These are phyloP conservation scores for Mortierella sp. DNA, from an alignment of 371 early-diverging fungal species.

Conservation along the genomic window DNA sequence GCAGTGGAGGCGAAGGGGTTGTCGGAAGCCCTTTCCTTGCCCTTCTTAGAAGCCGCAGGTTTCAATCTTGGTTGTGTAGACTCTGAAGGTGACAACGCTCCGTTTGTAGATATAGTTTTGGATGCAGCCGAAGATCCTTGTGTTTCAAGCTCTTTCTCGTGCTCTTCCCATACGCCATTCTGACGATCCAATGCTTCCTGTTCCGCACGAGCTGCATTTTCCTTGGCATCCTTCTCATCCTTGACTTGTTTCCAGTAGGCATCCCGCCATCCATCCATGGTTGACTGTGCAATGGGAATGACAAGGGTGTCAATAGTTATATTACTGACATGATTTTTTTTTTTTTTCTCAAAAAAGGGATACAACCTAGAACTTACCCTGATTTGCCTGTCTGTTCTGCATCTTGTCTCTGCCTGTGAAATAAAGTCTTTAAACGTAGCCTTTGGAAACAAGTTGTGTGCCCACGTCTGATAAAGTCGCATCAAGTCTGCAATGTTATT, in stretches of 20 bases:
- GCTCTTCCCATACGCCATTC: conserved; percentile 28
- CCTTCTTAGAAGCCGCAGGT: conserved; percentile 24
- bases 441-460: conserved; percentile 49
- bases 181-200: conserved; percentile 11
- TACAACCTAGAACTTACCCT: conserved; percentile 20
- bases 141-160: conserved; percentile 7
- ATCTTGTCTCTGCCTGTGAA: conserved; percentile 28
- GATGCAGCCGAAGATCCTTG: conserved; percentile 5
- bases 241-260: conserved; percentile 27
- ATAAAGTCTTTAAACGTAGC: conserved; percentile 46
- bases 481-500: conserved; percentile 42
- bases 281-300: conserved; percentile 6
- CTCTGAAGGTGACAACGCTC: not conserved
- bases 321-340: too few relatives aligned
- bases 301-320: not conserved
- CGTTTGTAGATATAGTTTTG: not conserved
- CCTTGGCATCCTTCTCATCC: conserved; percentile 4
- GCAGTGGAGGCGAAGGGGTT: conserved; percentile 19
- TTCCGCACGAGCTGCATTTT: conserved; percentile 16
- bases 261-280: conserved; percentile 43
- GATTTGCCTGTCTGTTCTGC: conserved; percentile 34
- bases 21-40: conserved; percentile 29
- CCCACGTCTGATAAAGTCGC: conserved; percentile 53
- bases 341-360: not conserved
- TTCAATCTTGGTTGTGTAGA: conserved; percentile 6